A percentile compares a stretch with the other conserved stretches of the same genome.
phyloP scores from a whole-genome alignment of 352 stramenopile species.

The Phytophthora megakarya region DNA sequence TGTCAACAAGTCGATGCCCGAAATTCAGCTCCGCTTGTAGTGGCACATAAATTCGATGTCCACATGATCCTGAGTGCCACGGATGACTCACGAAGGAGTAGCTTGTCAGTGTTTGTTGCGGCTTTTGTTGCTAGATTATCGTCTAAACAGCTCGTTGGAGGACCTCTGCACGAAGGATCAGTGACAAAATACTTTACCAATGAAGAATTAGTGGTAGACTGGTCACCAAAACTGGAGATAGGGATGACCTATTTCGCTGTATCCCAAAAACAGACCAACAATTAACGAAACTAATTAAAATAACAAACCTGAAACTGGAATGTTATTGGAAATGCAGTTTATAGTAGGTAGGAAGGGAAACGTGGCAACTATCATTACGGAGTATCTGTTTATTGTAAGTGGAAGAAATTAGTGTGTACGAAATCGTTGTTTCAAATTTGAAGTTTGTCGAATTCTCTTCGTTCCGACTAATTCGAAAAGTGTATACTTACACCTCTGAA shows the following conservation, averaged over 20 bases:
- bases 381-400: no score
- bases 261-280: no score
- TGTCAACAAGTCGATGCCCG: not conserved
- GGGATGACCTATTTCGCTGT: not conserved
- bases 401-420: no score
- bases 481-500: no score
- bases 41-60: not conserved
- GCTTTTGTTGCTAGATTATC: not conserved
- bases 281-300: no score
- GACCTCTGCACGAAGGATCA: not conserved
- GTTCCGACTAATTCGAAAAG: no score
- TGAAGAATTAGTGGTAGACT: not conserved
- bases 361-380: no score
- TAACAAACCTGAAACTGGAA: no score
- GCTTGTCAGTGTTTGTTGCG: not conserved
- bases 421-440: no score
- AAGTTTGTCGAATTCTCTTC: no score
- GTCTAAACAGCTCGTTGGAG: not conserved
- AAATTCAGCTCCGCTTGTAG: not conserved
- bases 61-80: not conserved
- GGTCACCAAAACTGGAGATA: not conserved
- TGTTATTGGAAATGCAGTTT: no score
- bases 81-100: not conserved
- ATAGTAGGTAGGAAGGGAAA: no score
- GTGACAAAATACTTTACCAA: not conserved